Evolutionary conservation across 1,284 basidiomycete genomes (phyloP), one percentile per base, ranked within the genome.

Genomic region (Ceratobasidium sp.): DNA sequence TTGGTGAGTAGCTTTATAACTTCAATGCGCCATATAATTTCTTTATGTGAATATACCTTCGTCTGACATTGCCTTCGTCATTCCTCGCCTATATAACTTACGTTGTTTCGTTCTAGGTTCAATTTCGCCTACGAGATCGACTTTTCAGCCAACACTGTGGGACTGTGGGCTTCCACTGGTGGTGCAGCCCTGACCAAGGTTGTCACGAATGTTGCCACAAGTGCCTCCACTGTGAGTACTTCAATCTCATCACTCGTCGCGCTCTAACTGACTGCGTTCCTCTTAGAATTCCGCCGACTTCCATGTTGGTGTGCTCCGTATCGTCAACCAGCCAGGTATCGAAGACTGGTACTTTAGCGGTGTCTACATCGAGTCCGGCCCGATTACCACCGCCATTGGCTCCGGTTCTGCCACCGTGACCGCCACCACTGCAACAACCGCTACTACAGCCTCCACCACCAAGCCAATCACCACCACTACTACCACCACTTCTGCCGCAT

Each of bases 281-380:
- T 4, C 13, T 25, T 29, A 69, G 68, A 86, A 87, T 78, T 86
- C 85, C 22, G 84, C 79, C 31, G 86, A 88, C 77, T 88, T 82
- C 80, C 87, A 88, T 77, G 78, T 88, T 67, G 86, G 86, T 60
- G 85, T 87, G 27, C 82, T 88, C 50, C 82, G 85, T 70, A 79
- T 88, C 43, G 73, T 72, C n/a, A 70, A 70, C 15, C 80, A 77
- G 35, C 75, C 80, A 52, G 76, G 76, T 32, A 76, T 82, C 7
- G 86, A 87, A 75, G 83, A 87, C 73, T 87, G 82, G 81, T 87
- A 83, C 77, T 81, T 86, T 79, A 84, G 83, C 53, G 83, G 85
- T 47, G 84, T 87, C 50, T 88, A 84, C 76, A 81, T 87, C 73
- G 86, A 87, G 76, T 80, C 76, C 42, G 84, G 84, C 0, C 79